Conservation (phyloP, 345 rosid species). For the Syzygium aqueum region DNA sequence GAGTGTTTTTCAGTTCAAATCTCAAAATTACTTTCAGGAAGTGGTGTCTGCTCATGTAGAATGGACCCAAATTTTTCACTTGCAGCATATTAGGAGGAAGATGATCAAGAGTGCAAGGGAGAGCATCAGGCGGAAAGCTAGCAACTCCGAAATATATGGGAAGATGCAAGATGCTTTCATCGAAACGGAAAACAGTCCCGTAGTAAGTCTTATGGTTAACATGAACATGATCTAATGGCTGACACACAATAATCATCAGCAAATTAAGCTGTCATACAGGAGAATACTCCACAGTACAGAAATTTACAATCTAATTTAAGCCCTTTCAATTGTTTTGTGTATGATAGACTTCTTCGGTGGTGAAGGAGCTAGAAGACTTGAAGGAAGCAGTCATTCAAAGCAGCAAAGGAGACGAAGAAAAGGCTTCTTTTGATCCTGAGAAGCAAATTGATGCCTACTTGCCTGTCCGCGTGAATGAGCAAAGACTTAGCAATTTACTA, state of each 20-base stretch:
- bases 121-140: slow-evolving; percentile 51
- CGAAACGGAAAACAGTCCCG: slow-evolving; percentile 42
- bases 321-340: not conserved
- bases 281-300: not conserved
- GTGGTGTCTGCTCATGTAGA: not conserved
- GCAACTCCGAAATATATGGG: slow-evolving; percentile 48
- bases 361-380: slow-evolving; percentile 53
- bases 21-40: not conserved
- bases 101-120: slow-evolving; percentile 73
- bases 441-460: slow-evolving; percentile 73
- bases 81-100: slow-evolving; percentile 52
- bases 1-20: not conserved
- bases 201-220: slow-evolving; percentile 25
- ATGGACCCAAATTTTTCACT: not conserved
- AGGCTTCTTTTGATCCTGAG: slow-evolving; percentile 54
- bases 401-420: slow-evolving; percentile 15
- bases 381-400: slow-evolving; percentile 60
- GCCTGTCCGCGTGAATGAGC: slow-evolving; percentile 84
- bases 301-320: not conserved
- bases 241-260: not conserved
- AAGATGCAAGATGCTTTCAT: slow-evolving; percentile 68
- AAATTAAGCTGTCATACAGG: not conserved
- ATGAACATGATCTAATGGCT: not conserved
- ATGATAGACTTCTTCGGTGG: slow-evolving; percentile 22
- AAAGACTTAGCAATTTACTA: slow-evolving; percentile 66